Base-by-base conservation (phyloP, 2,329 filamentous ascomycete species). In the Sporothrix inflata region DNA sequence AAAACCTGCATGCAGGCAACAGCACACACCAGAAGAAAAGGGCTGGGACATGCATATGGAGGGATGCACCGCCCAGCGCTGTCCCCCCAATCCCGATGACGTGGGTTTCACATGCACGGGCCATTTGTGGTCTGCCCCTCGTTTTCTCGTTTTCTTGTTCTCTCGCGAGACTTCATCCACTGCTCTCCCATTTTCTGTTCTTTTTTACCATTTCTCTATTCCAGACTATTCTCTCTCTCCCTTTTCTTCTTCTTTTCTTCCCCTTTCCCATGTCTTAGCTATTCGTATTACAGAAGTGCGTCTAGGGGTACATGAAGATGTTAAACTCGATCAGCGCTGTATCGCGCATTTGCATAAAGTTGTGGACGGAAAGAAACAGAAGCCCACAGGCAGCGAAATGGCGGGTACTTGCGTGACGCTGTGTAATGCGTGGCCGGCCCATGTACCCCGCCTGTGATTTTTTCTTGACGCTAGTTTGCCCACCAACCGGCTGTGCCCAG, bases 31-130 rank as follows among this genome's bases (percentile, higher is more conserved):
- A 38, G 30, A 45, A n/a, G 27, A 69, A 11, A 60, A 53, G n/a
- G 51, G 67, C 67, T 69, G 67, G 51, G 40, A 40, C 47, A 2
- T 53, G 47, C 51, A 51, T 40, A 40, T 60, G 27, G 51, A 16
- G 38, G 42, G 47, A 47, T 60, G 67, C 67, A 57, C 67, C 34
- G 51, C 67, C 34, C 67, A 69, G 30, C 68, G 9, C 42, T 49
- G 21, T 42, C 57, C 38, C 61, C 42, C 45, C 45, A 51, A 51
- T 30, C 57, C 45, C 57, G 47, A 71, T 71, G 69, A 71, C 69
- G 45, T 66, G 45, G 69, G 57, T 66, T 66, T 9, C 38, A 30
- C 67, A 60, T 11, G 67, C 67, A 60, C 67, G 24, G 53, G 27
- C 67, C 67, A 60, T 27, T 21, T 27, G 49, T 49, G 42, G 14